Percentiles rank a stretch among this genome's conserved stretches.
These are phyloP conservation scores for Rickenella mellea DNA, from an alignment of 768 basidiomycete genomes.

Conservation along the genomic window DNA sequence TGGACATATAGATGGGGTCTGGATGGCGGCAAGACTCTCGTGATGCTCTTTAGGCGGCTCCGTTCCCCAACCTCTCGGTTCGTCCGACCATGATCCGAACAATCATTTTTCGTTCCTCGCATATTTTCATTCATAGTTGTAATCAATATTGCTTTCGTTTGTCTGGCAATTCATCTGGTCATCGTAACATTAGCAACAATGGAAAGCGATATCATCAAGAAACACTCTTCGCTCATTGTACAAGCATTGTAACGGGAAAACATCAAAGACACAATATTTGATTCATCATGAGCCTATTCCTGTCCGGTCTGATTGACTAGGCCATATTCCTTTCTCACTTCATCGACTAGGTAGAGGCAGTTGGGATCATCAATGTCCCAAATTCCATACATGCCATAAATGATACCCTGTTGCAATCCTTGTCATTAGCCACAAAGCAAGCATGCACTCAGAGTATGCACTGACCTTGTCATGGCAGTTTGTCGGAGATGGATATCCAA, in stretches of 20 bases:
- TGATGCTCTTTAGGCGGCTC: slow-evolving; percentile 56
- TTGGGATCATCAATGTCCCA: slow-evolving; percentile 5
- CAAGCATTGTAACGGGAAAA: too few relatives aligned
- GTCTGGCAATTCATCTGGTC: too few relatives aligned
- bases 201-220: too few relatives aligned
- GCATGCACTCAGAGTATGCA: not conserved
- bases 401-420: slow-evolving; percentile 2
- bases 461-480: slow-evolving; percentile 8
- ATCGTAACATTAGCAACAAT: too few relatives aligned
- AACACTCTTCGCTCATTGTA: too few relatives aligned
- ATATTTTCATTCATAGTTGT: too few relatives aligned
- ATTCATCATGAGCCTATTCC: too few relatives aligned
- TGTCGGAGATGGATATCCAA: slow-evolving; percentile 3
- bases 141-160: too few relatives aligned
- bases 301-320: slow-evolving; percentile 15
- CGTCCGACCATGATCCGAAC: too few relatives aligned
- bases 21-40: slow-evolving; percentile 61
- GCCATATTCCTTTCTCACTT: not conserved
- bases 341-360: not conserved
- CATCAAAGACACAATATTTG: too few relatives aligned
- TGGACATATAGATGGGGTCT: slow-evolving; percentile 47
- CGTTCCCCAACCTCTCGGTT: slow-evolving; percentile 59
- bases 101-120: too few relatives aligned
- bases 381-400: slow-evolving; percentile 10
- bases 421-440: too few relatives aligned